Evolutionary conservation across 108 stramenopile species (phyloP), one percentile per base, ranked within the genome.

Genomic region (Cylindrotheca fusiformis): DNA sequence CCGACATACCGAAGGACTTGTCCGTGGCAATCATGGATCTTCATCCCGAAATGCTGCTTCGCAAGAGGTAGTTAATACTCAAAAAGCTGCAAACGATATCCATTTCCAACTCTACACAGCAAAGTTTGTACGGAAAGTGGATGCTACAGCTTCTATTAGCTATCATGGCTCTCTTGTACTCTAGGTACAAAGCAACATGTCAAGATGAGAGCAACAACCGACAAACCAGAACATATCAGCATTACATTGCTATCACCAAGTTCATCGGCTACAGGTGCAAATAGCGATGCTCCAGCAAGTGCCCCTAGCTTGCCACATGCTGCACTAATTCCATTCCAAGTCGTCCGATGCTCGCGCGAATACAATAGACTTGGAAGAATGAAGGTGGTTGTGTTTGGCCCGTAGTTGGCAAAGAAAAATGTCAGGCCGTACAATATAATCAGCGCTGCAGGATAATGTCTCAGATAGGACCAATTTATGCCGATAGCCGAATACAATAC

Each of bases 391-490:
- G 89, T 82, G 54, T 95, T 95, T 41, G 93, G 93, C 3, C 93
- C 93, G 49, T 89, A 91, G 52, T 95, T 95, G 46, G 84, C 74
- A 72, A 91, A 91, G 69, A 95, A 95, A 60, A 95, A 95, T 4
- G 88, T 91, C 27, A 75, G 22, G 0, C 93, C 89, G 51, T 91
- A 95, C n/a, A 90, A 20, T 0, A 74, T 30, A 3, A 88, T 33
- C 50, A 84, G 53, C 25, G 86, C n/a, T 23, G 68, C 60, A 32
- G 79, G 79, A 31, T 71, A 33, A 12, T 69, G 69, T 2, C 74
- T 54, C 51, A 93, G 67, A 28, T 61, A 48, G 28, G 56, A 31
- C 78, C 85, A 91, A 32, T 75, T 75, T 21, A 71, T 29, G 23
- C 93, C 93, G 67, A 95, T 89, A 33, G 78, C 54, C 19, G 65